phyloP scores from a whole-genome alignment of 176 grass and related monocot genomes.

The Ensete glaucum region DNA sequence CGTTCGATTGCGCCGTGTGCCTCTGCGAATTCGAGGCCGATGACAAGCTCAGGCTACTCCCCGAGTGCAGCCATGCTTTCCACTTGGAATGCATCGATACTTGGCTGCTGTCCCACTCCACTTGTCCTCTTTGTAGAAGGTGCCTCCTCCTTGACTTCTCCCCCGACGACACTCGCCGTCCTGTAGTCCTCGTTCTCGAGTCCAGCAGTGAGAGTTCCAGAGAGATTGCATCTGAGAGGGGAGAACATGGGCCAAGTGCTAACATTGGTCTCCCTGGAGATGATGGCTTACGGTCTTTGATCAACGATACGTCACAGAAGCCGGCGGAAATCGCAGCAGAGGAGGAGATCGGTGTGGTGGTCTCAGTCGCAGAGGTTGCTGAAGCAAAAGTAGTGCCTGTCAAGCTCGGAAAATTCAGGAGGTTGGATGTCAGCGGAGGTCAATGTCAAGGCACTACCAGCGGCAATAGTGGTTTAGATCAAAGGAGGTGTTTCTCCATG shows the following conservation, averaged over 20 bases:
- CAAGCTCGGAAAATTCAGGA: conserved; percentile 83
- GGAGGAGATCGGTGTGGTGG: not conserved
- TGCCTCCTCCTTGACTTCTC: conserved; percentile 58
- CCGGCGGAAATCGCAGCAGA: conserved; percentile 16
- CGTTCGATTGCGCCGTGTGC: conserved; percentile 90
- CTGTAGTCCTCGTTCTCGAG: conserved; percentile 63
- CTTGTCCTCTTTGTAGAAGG: conserved; percentile 69
- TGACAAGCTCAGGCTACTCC: conserved; percentile 70
- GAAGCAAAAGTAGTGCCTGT: conserved; percentile 56
- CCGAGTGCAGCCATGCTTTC: conserved; percentile 91
- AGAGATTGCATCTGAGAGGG: conserved; percentile 39
- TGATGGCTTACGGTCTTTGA: conserved; percentile 23
- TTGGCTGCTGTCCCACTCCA: conserved; percentile 88
- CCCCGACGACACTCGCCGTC: conserved; percentile 46
- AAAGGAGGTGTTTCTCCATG: conserved; percentile 90
- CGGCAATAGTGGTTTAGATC: conserved; percentile 30
- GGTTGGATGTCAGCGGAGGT: conserved; percentile 28
- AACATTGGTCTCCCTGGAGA: conserved; percentile 28
- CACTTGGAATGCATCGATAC: conserved; percentile 86
- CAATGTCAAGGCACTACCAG: conserved; percentile 34
- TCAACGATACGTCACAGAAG: conserved; percentile 10
- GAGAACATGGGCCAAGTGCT: conserved; percentile 30
- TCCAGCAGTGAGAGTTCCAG: conserved; percentile 56
- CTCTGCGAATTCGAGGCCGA: conserved; percentile 64
- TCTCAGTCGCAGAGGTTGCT: not conserved